Base-by-base conservation (phyloP, 2,329 filamentous ascomycete genomes). In the Biscogniauxia mediterranea region DNA sequence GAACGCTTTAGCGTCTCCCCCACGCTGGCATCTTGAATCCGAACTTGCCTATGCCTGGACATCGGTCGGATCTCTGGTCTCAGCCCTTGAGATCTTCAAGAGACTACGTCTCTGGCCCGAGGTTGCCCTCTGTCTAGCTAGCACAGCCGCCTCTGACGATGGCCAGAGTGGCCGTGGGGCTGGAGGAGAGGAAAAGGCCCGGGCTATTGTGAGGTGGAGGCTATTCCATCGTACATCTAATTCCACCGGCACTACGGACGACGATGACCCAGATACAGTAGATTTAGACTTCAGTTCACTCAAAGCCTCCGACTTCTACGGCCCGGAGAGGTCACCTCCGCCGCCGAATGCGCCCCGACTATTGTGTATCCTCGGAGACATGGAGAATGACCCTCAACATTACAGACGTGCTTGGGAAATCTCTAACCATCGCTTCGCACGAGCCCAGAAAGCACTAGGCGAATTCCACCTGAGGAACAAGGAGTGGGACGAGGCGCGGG, bases 41-140 rank as follows among this genome's bases (percentile, higher is more conserved):
- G 95, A 99, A 73, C 83, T 99, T 15, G 95, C 95, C 1, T 88
- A 92, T 63, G 87, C 93, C n/a, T 99, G 95, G 95, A 90, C 93
- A 0, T 85, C 87, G 54, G 85, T 97, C 2, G 95, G 95, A 9
- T 96, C 93, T 50, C 79, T 99, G 1, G 84, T 92, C 3, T 96
- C 93, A 0, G 95, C 95, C 0, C 83, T 99, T 1, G 95, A 97
- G 63, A 98, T 99, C 63, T 99, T 98, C 77, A 93, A 97, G 77
- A 85, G 95, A 2, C 79, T 99, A 19, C 88, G 93, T 60, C 89
- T 98, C 75, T 98, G 95, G 93, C 91, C 95, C 1, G 95, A 99
- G 77, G 92, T 93, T 4, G 94, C 95, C 0, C 82, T 99, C 1
- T 99, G 95, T 74, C 89, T 92, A 69, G 93, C 92, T 13, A 82